Conservation (phyloP, 805 yeast species). For the Zygoascus ofunaensis region DNA sequence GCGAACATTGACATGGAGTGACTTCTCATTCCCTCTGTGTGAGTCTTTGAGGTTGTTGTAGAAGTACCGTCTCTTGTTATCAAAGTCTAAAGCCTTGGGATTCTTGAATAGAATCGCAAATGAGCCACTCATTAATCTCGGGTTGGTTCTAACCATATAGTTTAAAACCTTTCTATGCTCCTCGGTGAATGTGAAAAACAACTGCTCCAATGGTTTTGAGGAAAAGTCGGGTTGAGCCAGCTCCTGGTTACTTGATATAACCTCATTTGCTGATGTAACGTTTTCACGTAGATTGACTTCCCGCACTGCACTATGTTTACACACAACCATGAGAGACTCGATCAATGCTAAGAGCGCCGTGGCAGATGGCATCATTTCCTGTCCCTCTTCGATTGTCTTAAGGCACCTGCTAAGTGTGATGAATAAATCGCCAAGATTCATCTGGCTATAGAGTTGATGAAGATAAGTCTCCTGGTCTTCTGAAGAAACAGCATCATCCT, state of each 20-base stretch:
- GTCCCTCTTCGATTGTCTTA: slow-evolving; percentile 49
- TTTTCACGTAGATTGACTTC: slow-evolving; percentile 45
- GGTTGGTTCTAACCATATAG: slow-evolving; percentile 83
- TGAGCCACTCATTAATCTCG: slow-evolving; percentile 92
- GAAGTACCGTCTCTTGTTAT: slow-evolving; percentile 82
- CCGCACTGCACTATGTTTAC: slow-evolving; percentile 68
- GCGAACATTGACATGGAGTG: slow-evolving; percentile 44
- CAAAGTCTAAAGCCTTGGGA: slow-evolving; percentile 86
- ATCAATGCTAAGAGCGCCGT: slow-evolving; percentile 77
- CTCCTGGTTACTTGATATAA: slow-evolving; percentile 27
- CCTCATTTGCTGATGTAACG: not conserved
- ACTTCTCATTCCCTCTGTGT: not conserved
- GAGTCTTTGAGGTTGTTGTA: slow-evolving; percentile 27
- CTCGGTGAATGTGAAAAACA: slow-evolving; percentile 81
- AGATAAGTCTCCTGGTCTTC: slow-evolving; percentile 13
- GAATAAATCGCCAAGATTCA: slow-evolving; percentile 77
- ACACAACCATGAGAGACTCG: slow-evolving; percentile 92
- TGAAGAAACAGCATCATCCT: slow-evolving; percentile 14
- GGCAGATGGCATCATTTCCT: slow-evolving; percentile 53
- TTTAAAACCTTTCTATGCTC: slow-evolving; percentile 81
- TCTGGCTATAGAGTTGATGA: slow-evolving; percentile 44
- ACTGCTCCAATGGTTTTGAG: slow-evolving; percentile 63
- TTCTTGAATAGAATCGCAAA: slow-evolving; percentile 81
- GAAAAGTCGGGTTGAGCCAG: slow-evolving; percentile 53
- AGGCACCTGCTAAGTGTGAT: slow-evolving; percentile 70